Percentiles rank a stretch among this genome's conserved stretches.
phyloP scores from a whole-genome alignment of 208 protist genomes.

The Wallacemonas rigidus region DNA sequence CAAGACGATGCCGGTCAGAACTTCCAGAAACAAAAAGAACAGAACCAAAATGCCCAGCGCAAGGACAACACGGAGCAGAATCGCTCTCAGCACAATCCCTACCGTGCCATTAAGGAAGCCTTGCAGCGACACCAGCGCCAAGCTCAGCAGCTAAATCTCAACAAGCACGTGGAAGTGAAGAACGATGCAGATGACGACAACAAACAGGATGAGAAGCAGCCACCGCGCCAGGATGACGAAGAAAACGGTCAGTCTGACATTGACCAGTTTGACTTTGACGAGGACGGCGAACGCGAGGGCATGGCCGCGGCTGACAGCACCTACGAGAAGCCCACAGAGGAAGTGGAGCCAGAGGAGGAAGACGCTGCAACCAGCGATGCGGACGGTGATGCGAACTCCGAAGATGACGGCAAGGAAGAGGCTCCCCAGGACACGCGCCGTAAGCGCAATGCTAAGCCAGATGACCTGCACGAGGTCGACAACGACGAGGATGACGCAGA shows the following conservation, averaged over 20 bases:
- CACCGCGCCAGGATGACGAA: conserved; percentile 33
- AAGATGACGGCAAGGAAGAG: conserved; percentile 22
- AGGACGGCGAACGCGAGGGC: conserved; percentile 64
- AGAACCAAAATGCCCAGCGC: conserved; percentile 66
- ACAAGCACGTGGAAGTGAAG: conserved; percentile 73
- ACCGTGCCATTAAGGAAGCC: conserved; percentile 87
- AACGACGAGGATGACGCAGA: conserved; percentile 33
- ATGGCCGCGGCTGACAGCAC: conserved; percentile 63
- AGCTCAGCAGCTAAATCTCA: conserved; percentile 81
- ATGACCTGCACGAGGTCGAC: conserved; percentile 52
- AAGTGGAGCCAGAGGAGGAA: conserved; percentile 37
- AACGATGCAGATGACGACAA: conserved; percentile 46
- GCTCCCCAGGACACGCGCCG: conserved; percentile 43
- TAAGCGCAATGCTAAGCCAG: conserved; percentile 31
- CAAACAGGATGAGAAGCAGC: conserved; percentile 36
- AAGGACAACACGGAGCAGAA: conserved; percentile 81
- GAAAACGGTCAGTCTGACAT: conserved; percentile 45
- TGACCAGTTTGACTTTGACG: conserved; percentile 65
- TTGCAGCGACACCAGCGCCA: conserved; percentile 80
- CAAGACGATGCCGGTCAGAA: conserved; percentile 81
- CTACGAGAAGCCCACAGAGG: conserved; percentile 41
- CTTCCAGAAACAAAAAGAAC: conserved; percentile 79
- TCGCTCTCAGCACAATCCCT: conserved; percentile 78
- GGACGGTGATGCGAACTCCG: conserved; percentile 25
- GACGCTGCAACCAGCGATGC: conserved; percentile 18